Evolutionary conservation across 345 rosid genomes (phyloP), one percentile per base, ranked within the genome.

Genomic region (Eucalyptus curtisii): DNA sequence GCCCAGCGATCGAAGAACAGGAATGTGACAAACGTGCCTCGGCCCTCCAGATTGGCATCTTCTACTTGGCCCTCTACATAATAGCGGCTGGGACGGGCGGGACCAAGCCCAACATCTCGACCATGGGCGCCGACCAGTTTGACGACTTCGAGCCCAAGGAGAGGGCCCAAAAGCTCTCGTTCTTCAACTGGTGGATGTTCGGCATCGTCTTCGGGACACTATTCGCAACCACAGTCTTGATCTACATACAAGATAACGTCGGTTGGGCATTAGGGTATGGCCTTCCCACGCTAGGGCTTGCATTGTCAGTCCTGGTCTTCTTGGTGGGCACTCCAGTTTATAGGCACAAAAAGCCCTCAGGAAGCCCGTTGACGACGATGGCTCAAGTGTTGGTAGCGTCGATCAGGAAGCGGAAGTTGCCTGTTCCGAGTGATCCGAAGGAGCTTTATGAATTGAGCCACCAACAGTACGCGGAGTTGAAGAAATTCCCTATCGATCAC

Each of bases 171-270:
- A 95, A 94, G 92, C 89, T 94, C 49, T 94, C 97, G 5, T 95
- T 94, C 92, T 95, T 95, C 82, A 94, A 95, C 86, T 93, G 97
- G 96, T 94, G 97, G 96, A 89, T 94, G 93, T 93, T 93, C 61
- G 92, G 93, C 92, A 92, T 94, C 61, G 94, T 94, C 92, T 91
- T 94, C 19, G 96, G 96, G 25, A 89, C 94, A 37, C 93, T 94
- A 25, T 92, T 95, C 90, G 91, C 95, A 8, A 94, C 90, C 89
- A 94, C 93, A n/a, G 87, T 94, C 89, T 82, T 95, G 88, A 86
- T 94, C 64, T 94, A 94, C 88, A 85, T 94, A 27, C 96, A 94
- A 87, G 95, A 94, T 71, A 90, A 87, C 13, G 93, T 92, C 5
- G 94, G 94, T 6, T 95, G 91, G 91, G 16, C 86, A 30, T 64